Base-by-base conservation (phyloP, 148 eudicot genomes). In the Polygonum aviculare region DNA sequence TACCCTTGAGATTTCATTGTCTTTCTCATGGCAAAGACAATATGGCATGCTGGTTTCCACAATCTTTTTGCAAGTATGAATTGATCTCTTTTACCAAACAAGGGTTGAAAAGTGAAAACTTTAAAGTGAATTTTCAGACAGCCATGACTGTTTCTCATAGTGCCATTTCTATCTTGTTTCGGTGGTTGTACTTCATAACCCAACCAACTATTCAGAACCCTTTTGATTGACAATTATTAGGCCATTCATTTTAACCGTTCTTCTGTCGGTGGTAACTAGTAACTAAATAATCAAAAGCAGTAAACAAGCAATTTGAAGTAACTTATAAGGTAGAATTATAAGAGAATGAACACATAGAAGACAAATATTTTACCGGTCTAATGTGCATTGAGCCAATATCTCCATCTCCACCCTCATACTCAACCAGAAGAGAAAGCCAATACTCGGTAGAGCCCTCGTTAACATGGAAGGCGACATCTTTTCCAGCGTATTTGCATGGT, bases 321-420 rank as follows among this genome's bases (percentile, higher is more conserved):
- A 51, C 31, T 1, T 26, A n/a, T n/a, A n/a, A n/a, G 55, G 57
- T 11, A 14, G 6, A 0, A 16, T 4, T 41, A 5, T 41, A 41
- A 4, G 45, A 51, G 55, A 16, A 57, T 57, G 12, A 57, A 57
- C 63, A 19, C 2, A 21, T 31, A 12, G 5, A 33, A 12, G 39
- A 63, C 40, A 52, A 10, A 52, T 19, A 21, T 51, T 11, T 1
- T 81, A 95, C 99, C 99, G 87, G 85, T 86, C 82, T 82, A 15
- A 95, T 91, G 57, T 95, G 97, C 99, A 95, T 95, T 0, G 99
- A 89, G 72, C 99, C 99, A 47, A 95, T 60, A 62, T 93, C 97
- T 4, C 99, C 99, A 77, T 90, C 99, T 51, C 99, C 99, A 76
- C 85, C 94, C 81, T 95, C 99, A 35, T 85, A 95, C 65, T 93